A percentile compares a stretch with the other conserved stretches of the same genome.
Conservation (phyloP, 2,329 filamentous ascomycete genomes). For the Beauveria asiatica region DNA sequence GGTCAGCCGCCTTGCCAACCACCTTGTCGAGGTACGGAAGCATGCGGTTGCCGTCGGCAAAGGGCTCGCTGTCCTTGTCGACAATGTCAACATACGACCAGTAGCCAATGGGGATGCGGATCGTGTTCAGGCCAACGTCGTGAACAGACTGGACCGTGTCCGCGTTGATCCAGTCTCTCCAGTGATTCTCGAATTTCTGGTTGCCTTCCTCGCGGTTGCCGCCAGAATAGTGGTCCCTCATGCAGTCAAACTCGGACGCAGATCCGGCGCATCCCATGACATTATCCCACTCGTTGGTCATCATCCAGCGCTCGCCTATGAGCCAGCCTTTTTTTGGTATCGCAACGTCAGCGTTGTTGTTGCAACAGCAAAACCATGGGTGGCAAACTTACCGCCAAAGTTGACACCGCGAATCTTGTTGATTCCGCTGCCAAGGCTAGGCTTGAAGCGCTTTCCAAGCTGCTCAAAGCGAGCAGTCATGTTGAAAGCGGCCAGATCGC, state of each 20-base stretch:
- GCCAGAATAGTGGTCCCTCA: slow-evolving; percentile 23
- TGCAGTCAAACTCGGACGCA: slow-evolving; percentile 44
- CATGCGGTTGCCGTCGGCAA: slow-evolving; percentile 28
- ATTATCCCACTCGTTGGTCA: slow-evolving; percentile 31
- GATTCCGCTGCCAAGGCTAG: slow-evolving; percentile 15
- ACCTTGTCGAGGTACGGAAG: slow-evolving; percentile 24
- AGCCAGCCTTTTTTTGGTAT: slow-evolving; percentile 19
- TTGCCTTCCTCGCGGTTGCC: slow-evolving; percentile 31
- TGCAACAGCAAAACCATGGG: too few relatives aligned
- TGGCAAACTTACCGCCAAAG: slow-evolving; percentile 31
- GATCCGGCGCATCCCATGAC: slow-evolving; percentile 36
- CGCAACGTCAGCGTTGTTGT: not conserved
- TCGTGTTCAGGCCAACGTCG: slow-evolving; percentile 45
- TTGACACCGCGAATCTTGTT: slow-evolving; percentile 45
- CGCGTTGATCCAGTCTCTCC: slow-evolving; percentile 24
- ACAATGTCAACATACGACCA: slow-evolving; percentile 43
- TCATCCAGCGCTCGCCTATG: slow-evolving; percentile 45
- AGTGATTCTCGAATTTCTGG: slow-evolving; percentile 37
- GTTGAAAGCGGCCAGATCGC: slow-evolving; percentile 25
- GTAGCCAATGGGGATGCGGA: slow-evolving; percentile 46
- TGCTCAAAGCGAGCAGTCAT: slow-evolving; percentile 22
- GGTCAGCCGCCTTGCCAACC: slow-evolving; percentile 23
- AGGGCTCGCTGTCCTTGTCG: slow-evolving; percentile 37
- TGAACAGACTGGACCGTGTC: slow-evolving; percentile 26
- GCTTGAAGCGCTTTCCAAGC: slow-evolving; percentile 24